These are phyloP conservation scores for Chromera velia DNA, from an alignment of 73 alveolate species.

Conservation along the genomic window DNA sequence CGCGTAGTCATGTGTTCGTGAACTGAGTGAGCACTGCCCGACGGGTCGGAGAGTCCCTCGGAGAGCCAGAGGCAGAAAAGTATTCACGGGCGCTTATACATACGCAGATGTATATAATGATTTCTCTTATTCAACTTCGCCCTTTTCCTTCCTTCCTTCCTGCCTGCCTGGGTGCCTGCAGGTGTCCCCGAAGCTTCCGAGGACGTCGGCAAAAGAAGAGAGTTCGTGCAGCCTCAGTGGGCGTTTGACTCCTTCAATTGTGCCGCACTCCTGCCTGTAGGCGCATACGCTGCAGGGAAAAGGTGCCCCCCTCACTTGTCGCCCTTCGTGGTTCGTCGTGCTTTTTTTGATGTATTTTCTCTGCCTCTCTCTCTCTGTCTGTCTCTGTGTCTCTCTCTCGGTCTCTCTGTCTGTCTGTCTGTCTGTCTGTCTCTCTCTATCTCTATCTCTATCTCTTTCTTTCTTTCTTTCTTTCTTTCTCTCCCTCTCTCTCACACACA, in stretches of 20 bases:
- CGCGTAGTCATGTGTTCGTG: too few species aligned
- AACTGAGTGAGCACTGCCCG: too few species aligned
- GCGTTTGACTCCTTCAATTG: constrained; percentile 66
- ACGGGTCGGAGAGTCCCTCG: not conserved
- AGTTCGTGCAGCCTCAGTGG: constrained; percentile 93
- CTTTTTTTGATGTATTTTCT: not conserved
- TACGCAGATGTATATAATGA: not conserved
- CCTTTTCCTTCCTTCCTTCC: too few species aligned
- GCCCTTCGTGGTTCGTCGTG: constrained; percentile 19
- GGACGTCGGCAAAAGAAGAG: constrained; percentile 51
- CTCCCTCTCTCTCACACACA: too few species aligned
- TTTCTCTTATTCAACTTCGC: too few species aligned
- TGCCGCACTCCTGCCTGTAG: constrained; percentile 24
- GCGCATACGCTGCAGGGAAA: constrained; percentile 24
- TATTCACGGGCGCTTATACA: not conserved
- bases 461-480: too few species aligned
- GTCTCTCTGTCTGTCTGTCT: too few species aligned
- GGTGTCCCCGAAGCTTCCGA: not conserved
- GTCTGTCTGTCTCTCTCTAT: constrained; percentile 2
- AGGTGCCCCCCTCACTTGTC: constrained; percentile 32
- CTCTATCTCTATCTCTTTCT: too few species aligned
- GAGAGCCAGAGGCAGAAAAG: not conserved
- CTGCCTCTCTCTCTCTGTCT: too few species aligned
- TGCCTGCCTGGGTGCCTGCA: not conserved
- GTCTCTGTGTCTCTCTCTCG: too few species aligned